Percentiles rank a stretch among this genome's conserved stretches.
phyloP scores from a whole-genome alignment of 2,329 filamentous ascomycete genomes.

The Sporothrix pallida region DNA sequence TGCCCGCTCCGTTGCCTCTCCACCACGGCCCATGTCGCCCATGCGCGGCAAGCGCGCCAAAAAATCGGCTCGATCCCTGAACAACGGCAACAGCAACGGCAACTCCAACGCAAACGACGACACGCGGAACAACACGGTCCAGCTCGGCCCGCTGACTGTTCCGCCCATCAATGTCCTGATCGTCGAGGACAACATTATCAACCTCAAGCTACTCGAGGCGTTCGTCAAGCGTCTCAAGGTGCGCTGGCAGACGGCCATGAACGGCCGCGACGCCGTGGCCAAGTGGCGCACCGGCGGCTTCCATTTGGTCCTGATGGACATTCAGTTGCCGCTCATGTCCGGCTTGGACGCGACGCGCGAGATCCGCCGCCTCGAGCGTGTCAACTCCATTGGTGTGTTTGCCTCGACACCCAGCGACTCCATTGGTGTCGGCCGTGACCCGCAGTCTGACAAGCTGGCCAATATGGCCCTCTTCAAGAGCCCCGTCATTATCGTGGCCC shows the following conservation, averaged over 20 bases:
- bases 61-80: constrained; percentile 48
- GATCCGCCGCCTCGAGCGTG: constrained; percentile 84
- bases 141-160: constrained; percentile 76
- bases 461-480: constrained; percentile 83
- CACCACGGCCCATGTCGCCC: constrained; percentile 54
- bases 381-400: constrained; percentile 94
- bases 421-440: constrained; percentile 54
- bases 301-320: constrained; percentile 97
- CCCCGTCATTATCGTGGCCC: constrained; percentile 94
- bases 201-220: constrained; percentile 87
- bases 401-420: constrained; percentile 64
- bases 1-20: constrained; percentile 38
- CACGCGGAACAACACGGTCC: constrained; percentile 47
- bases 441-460: constrained; percentile 71
- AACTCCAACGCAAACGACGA: background rate
- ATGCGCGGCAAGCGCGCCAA: constrained; percentile 58
- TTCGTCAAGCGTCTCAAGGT: constrained; percentile 97
- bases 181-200: constrained; percentile 98
- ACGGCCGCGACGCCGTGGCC: constrained; percentile 87
- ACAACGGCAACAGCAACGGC: background rate
- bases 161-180: constrained; percentile 97
- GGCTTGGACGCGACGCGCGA: constrained; percentile 94
- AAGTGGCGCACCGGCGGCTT: constrained; percentile 95
- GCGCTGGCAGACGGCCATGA: constrained; percentile 95
- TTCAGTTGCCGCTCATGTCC: constrained; percentile 95